phyloP scores from a whole-genome alignment of 176 grass and related monocot genomes.

The Phoenix dactylifera region DNA sequence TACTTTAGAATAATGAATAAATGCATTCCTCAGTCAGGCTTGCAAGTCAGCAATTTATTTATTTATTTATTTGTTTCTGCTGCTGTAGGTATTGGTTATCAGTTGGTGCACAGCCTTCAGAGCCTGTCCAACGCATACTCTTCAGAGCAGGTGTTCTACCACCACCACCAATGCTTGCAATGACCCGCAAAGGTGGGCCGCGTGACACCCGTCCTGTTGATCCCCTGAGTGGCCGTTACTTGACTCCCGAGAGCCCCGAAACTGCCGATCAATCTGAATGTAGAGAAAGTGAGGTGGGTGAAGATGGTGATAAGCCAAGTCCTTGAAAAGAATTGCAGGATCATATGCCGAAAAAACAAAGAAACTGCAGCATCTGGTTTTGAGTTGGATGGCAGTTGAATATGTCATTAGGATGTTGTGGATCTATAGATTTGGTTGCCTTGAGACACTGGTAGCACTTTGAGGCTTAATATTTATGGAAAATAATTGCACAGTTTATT shows the following conservation, averaged over 20 bases:
- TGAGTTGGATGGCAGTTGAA: too few relatives aligned
- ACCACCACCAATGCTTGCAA: constrained; percentile 75
- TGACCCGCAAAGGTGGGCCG: constrained; percentile 61
- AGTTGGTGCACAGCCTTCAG: constrained; percentile 83
- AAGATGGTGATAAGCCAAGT: too few relatives aligned
- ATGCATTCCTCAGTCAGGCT: too few relatives aligned
- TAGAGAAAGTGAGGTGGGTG: not conserved
- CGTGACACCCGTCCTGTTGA: constrained; percentile 54
- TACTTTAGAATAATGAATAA: too few relatives aligned
- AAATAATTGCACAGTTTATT: too few relatives aligned
- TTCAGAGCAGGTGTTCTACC: constrained; percentile 73
- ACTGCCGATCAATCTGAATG: constrained; percentile 22
- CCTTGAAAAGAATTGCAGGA: too few relatives aligned
- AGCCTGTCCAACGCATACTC: constrained; percentile 76
- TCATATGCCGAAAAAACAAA: too few relatives aligned
- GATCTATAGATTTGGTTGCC: too few relatives aligned
- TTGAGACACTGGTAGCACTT: too few relatives aligned
- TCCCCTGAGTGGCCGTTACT: constrained; percentile 67
- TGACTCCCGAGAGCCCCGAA: constrained; percentile 28
- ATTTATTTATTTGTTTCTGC: not conserved
- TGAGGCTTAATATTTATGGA: too few relatives aligned
- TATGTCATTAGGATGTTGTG: too few relatives aligned
- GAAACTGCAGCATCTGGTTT: too few relatives aligned
- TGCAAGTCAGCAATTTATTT: not conserved
- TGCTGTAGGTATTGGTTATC: constrained; percentile 76